These are phyloP conservation scores for Tulasnella sp. DNA, from an alignment of 768 basidiomycete genomes.

Conservation along the genomic window DNA sequence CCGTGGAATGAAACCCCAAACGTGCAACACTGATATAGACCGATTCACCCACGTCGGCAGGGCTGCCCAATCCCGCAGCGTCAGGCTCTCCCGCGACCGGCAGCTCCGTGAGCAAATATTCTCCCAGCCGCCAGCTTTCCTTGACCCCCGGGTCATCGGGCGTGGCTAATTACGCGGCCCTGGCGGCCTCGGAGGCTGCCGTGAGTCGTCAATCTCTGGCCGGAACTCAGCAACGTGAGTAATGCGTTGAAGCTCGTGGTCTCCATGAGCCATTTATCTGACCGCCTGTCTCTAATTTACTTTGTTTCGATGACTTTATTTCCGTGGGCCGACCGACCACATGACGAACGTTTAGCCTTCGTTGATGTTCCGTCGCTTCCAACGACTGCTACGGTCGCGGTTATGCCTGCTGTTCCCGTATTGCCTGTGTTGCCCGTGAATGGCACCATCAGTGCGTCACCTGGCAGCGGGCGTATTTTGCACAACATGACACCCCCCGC, in stretches of 20 bases:
- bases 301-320: not conserved
- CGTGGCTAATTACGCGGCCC: not conserved
- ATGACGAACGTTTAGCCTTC: constrained; percentile 4
- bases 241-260: not conserved
- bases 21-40: not conserved
- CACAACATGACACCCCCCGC: not conserved
- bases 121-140: not conserved
- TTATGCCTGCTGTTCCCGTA: not conserved
- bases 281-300: not conserved
- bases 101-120: not conserved
- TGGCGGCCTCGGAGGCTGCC: constrained; percentile 4
- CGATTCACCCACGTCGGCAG: not conserved
- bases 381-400: not conserved
- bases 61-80: not conserved
- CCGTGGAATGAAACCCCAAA: not conserved
- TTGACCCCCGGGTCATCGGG: not conserved
- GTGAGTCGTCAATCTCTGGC: not conserved
- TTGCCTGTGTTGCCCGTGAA: not conserved
- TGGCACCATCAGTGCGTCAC: not conserved
- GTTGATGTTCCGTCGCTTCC: not conserved
- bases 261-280: not conserved
- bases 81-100: not conserved
- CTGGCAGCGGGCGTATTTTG: not conserved
- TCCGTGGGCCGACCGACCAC: not conserved
- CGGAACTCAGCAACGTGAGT: not conserved